Evolutionary conservation across 2,329 filamentous ascomycete species (phyloP).

Genomic region (Neonectria punicea): DNA sequence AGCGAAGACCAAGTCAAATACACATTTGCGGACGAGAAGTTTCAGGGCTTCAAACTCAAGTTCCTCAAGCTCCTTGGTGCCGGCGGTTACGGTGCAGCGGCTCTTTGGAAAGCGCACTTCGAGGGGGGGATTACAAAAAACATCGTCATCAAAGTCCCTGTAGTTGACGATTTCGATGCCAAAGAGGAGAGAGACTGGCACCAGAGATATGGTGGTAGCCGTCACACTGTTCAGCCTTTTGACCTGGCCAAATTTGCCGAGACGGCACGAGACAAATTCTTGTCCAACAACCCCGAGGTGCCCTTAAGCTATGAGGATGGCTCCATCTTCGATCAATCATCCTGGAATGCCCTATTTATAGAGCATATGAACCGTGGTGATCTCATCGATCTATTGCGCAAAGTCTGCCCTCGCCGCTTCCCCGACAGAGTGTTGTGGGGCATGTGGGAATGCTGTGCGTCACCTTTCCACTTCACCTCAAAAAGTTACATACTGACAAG

Average conservation of each 20-base stretch:
- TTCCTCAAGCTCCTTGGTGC: slow-evolving; percentile 42
- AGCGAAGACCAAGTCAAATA: background rate
- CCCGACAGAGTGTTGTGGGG: slow-evolving; percentile 42
- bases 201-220: slow-evolving; percentile 40
- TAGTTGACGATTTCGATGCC: slow-evolving; percentile 12
- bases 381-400: slow-evolving; percentile 32
- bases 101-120: slow-evolving; percentile 38
- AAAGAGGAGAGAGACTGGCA: slow-evolving; percentile 37
- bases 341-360: slow-evolving; percentile 34
- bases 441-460: slow-evolving; percentile 46
- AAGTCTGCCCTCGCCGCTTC: slow-evolving; percentile 14
- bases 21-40: slow-evolving; percentile 11
- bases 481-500: background rate
- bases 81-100: slow-evolving; percentile 42
- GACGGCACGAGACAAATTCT: slow-evolving; percentile 19
- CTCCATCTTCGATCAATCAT: background rate
- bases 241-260: slow-evolving; percentile 33
- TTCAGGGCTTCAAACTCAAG: slow-evolving; percentile 36
- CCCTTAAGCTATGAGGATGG: slow-evolving; percentile 4
- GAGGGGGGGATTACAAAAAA: slow-evolving; percentile 32
- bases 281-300: background rate
- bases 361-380: slow-evolving; percentile 43
- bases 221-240: slow-evolving; percentile 43
- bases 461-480: too few relatives aligned
- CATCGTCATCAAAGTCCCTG: slow-evolving; percentile 43